Evolutionary conservation across 179 eudicot species (phyloP).

Genomic region (Amaranthus tricolor): DNA sequence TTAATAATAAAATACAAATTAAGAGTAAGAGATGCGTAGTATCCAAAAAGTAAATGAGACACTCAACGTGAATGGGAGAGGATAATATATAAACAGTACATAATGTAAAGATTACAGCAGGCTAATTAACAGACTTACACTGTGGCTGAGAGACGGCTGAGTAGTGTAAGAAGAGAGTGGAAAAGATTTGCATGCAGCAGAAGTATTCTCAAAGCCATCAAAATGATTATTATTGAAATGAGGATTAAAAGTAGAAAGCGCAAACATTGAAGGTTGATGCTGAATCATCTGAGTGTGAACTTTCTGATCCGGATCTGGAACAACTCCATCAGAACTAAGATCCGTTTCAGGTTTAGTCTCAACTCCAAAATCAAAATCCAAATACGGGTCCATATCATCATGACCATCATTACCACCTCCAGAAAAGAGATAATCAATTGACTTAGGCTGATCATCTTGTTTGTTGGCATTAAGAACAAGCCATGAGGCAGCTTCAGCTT

Average conservation of each 20-base stretch:
- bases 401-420: not conserved
- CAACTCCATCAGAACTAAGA: slow-evolving; percentile 53
- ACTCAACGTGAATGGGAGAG: too few species aligned
- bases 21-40: too few species aligned
- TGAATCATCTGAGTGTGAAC: not conserved
- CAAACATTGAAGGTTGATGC: slow-evolving; percentile 17
- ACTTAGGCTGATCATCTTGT: slow-evolving; percentile 30
- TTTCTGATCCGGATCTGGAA: slow-evolving; percentile 45
- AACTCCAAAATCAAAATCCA: slow-evolving; percentile 42
- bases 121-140: slow-evolving; percentile 16
- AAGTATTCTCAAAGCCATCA: slow-evolving; percentile 8
- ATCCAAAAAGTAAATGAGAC: too few species aligned
- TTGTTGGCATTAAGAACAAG: slow-evolving; percentile 16
- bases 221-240: slow-evolving; percentile 11
- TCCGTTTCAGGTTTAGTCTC: slow-evolving; percentile 44
- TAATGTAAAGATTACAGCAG: too few species aligned
- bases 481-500: slow-evolving; percentile 34
- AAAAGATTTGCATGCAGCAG: slow-evolving; percentile 22
- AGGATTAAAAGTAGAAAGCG: slow-evolving; percentile 6
- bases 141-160: slow-evolving; percentile 37
- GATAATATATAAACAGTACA: too few species aligned
- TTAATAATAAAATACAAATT: too few species aligned
- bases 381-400: slow-evolving; percentile 39
- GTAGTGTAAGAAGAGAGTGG: slow-evolving; percentile 21
- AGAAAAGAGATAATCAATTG: slow-evolving; percentile 42